A percentile compares a stretch with the other conserved stretches of the same genome.
Evolutionary conservation across 1,139 yeast genomes (phyloP).

Genomic region (Blastobotrys buckinghamii): DNA sequence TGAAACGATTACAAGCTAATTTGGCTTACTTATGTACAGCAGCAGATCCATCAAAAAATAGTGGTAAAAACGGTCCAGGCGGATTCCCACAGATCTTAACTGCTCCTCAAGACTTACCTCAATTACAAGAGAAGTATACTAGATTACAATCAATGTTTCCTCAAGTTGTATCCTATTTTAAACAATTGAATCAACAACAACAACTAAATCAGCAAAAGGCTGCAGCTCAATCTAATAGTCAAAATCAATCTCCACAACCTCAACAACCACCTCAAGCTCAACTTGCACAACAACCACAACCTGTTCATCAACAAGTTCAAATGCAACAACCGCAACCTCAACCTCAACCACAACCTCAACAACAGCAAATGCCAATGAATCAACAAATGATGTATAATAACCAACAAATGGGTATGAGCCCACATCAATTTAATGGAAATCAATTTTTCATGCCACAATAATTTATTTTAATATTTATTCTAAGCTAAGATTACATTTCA

Average conservation of each 20-base stretch:
- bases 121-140: slow-evolving; percentile 26
- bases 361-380: slow-evolving; percentile 9
- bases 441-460: slow-evolving; percentile 8
- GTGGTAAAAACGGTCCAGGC: slow-evolving; percentile 17
- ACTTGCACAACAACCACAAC: slow-evolving; percentile 14
- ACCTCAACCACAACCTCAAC: slow-evolving; percentile 15
- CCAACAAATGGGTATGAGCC: neutral
- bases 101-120: slow-evolving; percentile 31
- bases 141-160: slow-evolving; percentile 29
- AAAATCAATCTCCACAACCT: neutral
- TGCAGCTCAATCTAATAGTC: slow-evolving; percentile 18
- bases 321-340: slow-evolving; percentile 4
- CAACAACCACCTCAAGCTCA: slow-evolving; percentile 12
- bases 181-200: slow-evolving; percentile 12
- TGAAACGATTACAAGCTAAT: slow-evolving; percentile 33
- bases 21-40: slow-evolving; percentile 29
- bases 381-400: slow-evolving; percentile 3
- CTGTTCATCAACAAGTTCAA: slow-evolving; percentile 8
- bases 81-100: slow-evolving; percentile 27
- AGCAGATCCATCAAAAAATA: slow-evolving; percentile 22
- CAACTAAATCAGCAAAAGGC: slow-evolving; percentile 20
- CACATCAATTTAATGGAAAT: neutral
- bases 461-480: neutral
- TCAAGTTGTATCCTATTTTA: slow-evolving; percentile 24
- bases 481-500: neutral